phyloP scores from a whole-genome alignment of 108 stramenopile genomes.

The Aurantiochytrium sp. region DNA sequence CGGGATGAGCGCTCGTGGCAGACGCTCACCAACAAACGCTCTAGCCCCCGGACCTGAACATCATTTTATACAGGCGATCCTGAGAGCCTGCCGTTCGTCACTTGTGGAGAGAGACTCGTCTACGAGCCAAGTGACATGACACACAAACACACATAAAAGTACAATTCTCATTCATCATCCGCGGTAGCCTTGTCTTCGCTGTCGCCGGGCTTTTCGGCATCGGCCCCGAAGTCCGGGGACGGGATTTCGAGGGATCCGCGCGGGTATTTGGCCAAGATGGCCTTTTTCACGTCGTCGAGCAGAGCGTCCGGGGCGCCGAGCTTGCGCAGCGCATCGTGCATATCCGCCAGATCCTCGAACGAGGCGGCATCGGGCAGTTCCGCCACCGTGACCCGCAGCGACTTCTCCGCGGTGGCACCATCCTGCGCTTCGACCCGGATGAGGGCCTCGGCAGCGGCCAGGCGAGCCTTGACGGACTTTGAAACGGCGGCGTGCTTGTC shows the following conservation, averaged over 20 bases:
- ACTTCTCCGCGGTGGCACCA: not conserved
- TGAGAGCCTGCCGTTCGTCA: too few species aligned
- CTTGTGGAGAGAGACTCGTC: too few species aligned
- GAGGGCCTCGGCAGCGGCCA: not conserved
- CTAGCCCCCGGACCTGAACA: too few species aligned
- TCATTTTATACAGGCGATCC: too few species aligned
- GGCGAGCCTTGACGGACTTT: not conserved
- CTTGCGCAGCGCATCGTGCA: not conserved
- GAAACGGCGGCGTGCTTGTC: not conserved
- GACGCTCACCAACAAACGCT: too few species aligned
- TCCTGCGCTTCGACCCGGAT: not conserved
- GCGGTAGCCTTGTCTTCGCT: not conserved
- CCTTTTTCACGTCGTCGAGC: not conserved
- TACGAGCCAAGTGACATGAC: too few species aligned
- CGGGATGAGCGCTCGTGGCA: too few species aligned
- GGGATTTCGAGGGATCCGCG: not conserved
- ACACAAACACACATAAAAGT: not conserved
- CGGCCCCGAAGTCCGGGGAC: not conserved
- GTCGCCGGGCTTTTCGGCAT: not conserved
- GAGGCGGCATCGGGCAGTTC: not conserved
- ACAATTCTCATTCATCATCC: not conserved
- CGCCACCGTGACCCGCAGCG: not conserved
- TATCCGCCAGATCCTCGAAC: not conserved
- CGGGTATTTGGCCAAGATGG: not conserved
- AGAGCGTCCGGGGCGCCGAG: not conserved